Evolutionary conservation across 768 basidiomycete species (phyloP), one percentile per base, ranked within the genome.

Genomic region (Tylopilus felleus): DNA sequence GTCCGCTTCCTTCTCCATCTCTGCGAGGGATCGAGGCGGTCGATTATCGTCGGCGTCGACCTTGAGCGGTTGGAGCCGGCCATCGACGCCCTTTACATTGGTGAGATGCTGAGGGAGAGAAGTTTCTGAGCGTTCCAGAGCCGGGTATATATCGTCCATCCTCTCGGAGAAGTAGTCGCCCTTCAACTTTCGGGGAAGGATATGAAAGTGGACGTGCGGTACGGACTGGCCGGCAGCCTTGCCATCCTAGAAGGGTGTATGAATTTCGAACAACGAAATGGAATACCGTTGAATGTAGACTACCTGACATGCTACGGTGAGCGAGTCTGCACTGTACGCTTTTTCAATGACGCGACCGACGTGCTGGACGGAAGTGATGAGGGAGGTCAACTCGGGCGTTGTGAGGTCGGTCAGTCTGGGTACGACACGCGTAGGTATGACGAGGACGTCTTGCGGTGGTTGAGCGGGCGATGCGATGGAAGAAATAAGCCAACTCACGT

Each of bases 251-350:
- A 40, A 9, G 5, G 31, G 29, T n/a, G 60, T 14, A 29, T 58
- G 29, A 56, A 49, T 49, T 22, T 36, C 38, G 43, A 53, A 27
- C 25, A 1, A 21, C 4, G 17, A 13, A 13, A 22, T 4, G 8
- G 12, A 41, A 51, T 2, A 21, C 13, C 31, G 56, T 28, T 28
- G 53, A 40, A 8, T 21, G 39, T 51, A 28, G 57, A 67, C 23
- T 65, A 91, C 95, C 81, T 98, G 96, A 60, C 90, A 89, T 8
- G 93, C 91, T 35, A 98, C 75, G 9, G 93, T 98, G 65, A 98
- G 75, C 4, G 80, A 86, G 60, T 96, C 86, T 4, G 86, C 93
- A 3, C 79, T 80, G 67, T 93, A 98, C 4, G 78, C 94, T 39
- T 78, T 77, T 69, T 99, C 90, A 21, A 99, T 76, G 22, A 89